Evolutionary conservation across 2,329 filamentous ascomycete species (phyloP).

Genomic region (Didymella pinodella): DNA sequence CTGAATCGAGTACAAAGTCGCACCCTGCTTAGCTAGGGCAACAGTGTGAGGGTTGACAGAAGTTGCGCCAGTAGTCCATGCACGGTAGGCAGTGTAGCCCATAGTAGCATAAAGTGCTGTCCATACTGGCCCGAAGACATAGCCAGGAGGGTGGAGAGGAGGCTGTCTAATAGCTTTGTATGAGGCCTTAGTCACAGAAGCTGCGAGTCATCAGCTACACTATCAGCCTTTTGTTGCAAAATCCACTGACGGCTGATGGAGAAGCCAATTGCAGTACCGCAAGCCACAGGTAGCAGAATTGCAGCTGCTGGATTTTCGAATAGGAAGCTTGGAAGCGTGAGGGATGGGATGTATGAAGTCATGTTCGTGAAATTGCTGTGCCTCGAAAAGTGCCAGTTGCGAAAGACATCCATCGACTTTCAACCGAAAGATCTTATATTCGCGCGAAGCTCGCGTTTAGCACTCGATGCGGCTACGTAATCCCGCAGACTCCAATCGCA

Average conservation of each 20-base stretch:
- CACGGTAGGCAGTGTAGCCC: slow-evolving; percentile 88
- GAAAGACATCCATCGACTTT: background rate
- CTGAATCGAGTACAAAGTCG: slow-evolving; percentile 85
- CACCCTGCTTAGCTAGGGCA: slow-evolving; percentile 69
- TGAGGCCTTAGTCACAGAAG: slow-evolving; percentile 58
- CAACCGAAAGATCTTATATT: slow-evolving; percentile 13
- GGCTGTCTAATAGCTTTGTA: slow-evolving; percentile 74
- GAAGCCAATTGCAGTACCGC: slow-evolving; percentile 78
- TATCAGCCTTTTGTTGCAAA: no score
- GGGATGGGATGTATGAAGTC: slow-evolving; percentile 80
- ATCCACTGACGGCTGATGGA: slow-evolving; percentile 66
- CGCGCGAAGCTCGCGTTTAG: slow-evolving; percentile 9
- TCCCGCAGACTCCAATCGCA: slow-evolving; percentile 14
- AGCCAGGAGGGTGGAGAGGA: slow-evolving; percentile 63
- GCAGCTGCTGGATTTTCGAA: slow-evolving; percentile 77
- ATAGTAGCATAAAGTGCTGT: slow-evolving; percentile 71
- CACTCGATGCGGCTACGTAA: slow-evolving; percentile 17
- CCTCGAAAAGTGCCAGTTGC: background rate
- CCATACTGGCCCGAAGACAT: slow-evolving; percentile 67
- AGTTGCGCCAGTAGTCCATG: slow-evolving; percentile 68
- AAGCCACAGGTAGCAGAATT: slow-evolving; percentile 75
- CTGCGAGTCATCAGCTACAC: slow-evolving; percentile 1
- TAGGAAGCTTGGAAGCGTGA: slow-evolving; percentile 75
- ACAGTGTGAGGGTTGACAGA: slow-evolving; percentile 61
- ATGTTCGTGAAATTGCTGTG: slow-evolving; percentile 57